These are phyloP conservation scores for Leishmania tarentolae DNA, from an alignment of 208 protist genomes.

Conservation along the genomic window DNA sequence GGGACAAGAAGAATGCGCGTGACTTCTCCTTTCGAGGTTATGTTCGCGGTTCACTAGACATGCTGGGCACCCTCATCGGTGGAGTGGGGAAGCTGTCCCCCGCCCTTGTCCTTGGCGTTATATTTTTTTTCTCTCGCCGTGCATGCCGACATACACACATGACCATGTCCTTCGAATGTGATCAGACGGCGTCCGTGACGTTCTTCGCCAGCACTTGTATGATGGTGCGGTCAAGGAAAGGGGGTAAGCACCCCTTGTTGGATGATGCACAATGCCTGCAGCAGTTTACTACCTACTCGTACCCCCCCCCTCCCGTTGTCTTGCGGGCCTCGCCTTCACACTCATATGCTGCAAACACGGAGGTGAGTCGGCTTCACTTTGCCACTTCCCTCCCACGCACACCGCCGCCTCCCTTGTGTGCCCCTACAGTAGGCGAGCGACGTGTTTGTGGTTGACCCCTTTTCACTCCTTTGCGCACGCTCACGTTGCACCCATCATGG, in stretches of 20 bases:
- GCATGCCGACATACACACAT: neutral
- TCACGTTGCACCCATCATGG: conserved; percentile 32
- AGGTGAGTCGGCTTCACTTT: neutral
- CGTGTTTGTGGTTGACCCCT: neutral
- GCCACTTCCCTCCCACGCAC: neutral
- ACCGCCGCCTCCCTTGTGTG: neutral
- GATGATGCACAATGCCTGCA: neutral
- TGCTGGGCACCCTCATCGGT: neutral
- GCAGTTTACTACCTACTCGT: neutral
- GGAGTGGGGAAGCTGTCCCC: neutral
- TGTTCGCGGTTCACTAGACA: neutral
- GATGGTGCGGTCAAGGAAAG: neutral
- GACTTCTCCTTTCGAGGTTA: neutral
- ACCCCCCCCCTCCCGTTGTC: neutral
- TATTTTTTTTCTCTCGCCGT: too few species aligned
- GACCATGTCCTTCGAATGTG: neutral
- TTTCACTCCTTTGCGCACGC: neutral
- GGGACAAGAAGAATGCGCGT: neutral
- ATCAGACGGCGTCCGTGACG: neutral
- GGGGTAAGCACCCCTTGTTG: neutral
- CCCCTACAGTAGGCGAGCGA: neutral
- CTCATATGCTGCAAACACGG: neutral
- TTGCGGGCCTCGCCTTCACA: neutral
- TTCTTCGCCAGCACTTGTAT: neutral
- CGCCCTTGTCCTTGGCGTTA: too few species aligned